Evolutionary conservation across 768 basidiomycete species (phyloP).

Genomic region (Trametes sanguinea): DNA sequence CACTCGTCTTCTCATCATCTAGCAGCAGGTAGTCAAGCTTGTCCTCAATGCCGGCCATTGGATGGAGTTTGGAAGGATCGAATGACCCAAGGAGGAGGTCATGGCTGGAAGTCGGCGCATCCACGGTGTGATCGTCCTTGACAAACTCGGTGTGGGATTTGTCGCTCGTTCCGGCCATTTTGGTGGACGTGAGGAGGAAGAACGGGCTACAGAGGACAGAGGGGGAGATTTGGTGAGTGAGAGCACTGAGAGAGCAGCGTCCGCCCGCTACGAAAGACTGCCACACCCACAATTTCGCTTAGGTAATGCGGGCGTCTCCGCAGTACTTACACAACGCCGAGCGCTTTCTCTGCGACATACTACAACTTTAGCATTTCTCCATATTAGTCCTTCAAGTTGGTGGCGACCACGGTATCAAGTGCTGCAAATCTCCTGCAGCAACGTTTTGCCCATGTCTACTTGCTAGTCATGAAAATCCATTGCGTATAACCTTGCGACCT

Average conservation of each 20-base stretch:
- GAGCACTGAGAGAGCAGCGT: slow-evolving; percentile 17
- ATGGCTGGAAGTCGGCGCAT: slow-evolving; percentile 35
- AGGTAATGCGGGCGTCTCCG: slow-evolving; percentile 13
- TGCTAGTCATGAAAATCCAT: background rate
- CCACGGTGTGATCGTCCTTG: slow-evolving; percentile 8
- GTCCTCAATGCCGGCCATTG: slow-evolving; percentile 88
- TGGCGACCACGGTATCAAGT: no score
- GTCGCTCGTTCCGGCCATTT: slow-evolving; percentile 18
- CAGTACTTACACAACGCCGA: background rate
- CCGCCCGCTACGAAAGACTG: slow-evolving; percentile 7
- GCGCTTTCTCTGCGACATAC: background rate
- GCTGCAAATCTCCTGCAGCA: no score
- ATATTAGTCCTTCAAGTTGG: no score
- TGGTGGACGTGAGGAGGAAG: background rate
- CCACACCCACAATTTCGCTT: slow-evolving; percentile 13
- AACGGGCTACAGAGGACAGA: background rate
- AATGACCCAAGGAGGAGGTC: slow-evolving; percentile 87
- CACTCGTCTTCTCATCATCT: slow-evolving; percentile 94
- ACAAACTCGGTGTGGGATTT: slow-evolving; percentile 7
- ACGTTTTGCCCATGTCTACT: no score
- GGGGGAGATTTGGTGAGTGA: slow-evolving; percentile 15
- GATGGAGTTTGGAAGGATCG: slow-evolving; percentile 92
- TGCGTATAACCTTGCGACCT: background rate
- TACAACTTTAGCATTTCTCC: no score
- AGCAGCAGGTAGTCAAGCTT: slow-evolving; percentile 94